These are phyloP conservation scores for Heracleum sosnowskyi DNA, from an alignment of 129 eudicot genomes.

Conservation along the genomic window DNA sequence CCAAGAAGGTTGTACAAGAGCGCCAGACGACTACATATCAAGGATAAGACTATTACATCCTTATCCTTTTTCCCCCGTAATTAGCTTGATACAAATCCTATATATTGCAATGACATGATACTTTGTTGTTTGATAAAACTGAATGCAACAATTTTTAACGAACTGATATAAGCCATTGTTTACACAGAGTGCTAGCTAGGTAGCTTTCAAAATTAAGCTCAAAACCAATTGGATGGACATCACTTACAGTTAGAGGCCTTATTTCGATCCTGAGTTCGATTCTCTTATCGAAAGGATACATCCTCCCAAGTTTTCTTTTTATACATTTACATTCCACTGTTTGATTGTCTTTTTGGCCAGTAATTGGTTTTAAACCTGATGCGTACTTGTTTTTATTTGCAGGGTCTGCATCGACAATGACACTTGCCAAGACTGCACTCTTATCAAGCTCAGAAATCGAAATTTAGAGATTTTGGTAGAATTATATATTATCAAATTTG, in stretches of 20 bases:
- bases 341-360: background rate
- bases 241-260: constrained; percentile 35
- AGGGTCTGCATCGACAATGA: constrained; percentile 92
- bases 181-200: background rate
- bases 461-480: background rate
- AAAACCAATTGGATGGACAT: constrained; percentile 36
- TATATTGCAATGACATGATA: background rate
- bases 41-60: background rate
- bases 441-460: constrained; percentile 58
- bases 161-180: background rate
- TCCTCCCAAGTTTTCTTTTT: constrained; percentile 42
- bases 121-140: background rate
- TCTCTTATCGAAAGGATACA: constrained; percentile 52
- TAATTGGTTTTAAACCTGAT: background rate
- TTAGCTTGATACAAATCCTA: background rate
- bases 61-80: background rate
- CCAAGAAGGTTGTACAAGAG: no score
- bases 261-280: constrained; percentile 57
- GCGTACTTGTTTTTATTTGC: constrained; percentile 8
- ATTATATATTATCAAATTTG: background rate
- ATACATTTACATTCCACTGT: background rate
- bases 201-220: background rate
- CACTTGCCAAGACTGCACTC: constrained; percentile 56
- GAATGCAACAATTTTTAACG: background rate
- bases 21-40: no score